Evolutionary conservation across 257 asterid genomes (phyloP), one percentile per base, ranked within the genome.

Genomic region (Ophiorrhiza pumila): DNA sequence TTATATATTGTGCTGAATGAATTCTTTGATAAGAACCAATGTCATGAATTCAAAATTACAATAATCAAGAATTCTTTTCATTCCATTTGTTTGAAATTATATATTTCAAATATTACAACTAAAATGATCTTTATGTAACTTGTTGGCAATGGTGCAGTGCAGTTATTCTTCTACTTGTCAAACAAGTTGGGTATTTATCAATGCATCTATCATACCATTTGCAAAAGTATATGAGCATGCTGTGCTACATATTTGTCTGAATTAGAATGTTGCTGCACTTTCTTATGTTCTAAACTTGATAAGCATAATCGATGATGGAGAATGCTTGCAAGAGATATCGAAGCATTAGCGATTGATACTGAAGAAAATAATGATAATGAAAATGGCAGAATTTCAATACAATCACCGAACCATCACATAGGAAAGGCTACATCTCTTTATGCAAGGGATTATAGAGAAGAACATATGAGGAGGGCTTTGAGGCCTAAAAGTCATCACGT

Each of bases 151-250:
- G 41, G 35, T 82, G 90, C 96, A 92, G 96, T 90, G 55, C 81
- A 90, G 35, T 65, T 90, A 32, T 88, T 88, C 88, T 79, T 90
- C 55, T 92, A 85, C 68, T 78, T 92, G 18, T 23, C 87, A 32
- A 85, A 75, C 90, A 88, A 85, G 80, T 72, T 92, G 82, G 96
- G 96, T 17, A 84, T 92, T 75, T 85, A 88, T 75, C 90, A 82
- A 71, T 90, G 96, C 88, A 80, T 90, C 58, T 85, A 86, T 69
- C 85, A 45, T 53, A 78, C 70, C 22, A 55, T 86, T 27, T 84
- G 81, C 59, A 80, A 86, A 82, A 49, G 78, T 29, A 63, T 75
- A 25, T 82, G 89, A 87, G 85, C 90, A 34, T 87, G 86, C 65
- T 84, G 85, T 46, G 58, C 85, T 0, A 78, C 89, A 11, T 90